Base-by-base conservation (phyloP, 2,329 filamentous ascomycete genomes). In the Ophiostoma tasmaniense region DNA sequence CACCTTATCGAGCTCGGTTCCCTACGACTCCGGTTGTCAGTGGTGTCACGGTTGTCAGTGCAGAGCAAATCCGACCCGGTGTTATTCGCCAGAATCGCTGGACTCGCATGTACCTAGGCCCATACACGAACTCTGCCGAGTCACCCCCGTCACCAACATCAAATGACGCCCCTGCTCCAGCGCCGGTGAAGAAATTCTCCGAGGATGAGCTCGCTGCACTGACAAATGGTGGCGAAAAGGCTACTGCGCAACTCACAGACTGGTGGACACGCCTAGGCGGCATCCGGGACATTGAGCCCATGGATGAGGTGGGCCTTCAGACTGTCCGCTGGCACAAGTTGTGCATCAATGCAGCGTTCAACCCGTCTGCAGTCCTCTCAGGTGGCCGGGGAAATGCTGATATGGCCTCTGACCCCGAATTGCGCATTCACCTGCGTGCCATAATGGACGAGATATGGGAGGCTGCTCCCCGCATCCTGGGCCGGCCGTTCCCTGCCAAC, bases 261-360 rank as follows among this genome's bases (percentile, higher is more conserved):
- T 83, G 86, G 77, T 84, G 88, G 76, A 79, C 80, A 7, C 76
- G 79, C 14, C 78, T 84, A 20, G 89, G 88, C 50, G 85, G 84
- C 1, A 85, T 92, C 72, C 83, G 83, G 70, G 89, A 92, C 76
- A 87, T 88, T 5, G 85, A 88, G 71, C 80, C 71, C 28, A 66
- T 84, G 8, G 82, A 85, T 64, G 87, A 90, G 76, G 79, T 87
- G 39, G 88, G 87, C 70, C 80, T 92, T 64, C 90, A 92, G 77
- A 84, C 87, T 59, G 85, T 91, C 22, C 82, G 89, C 30, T 92
- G 89, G 89, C 89, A 91, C 77, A 92, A 92, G 77, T 85, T 91
- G 71, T 89, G 87, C 74, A 91, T 92, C 80, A 92, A 92, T 76
- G 87, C 89, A 0, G 86, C 87, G 67, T 90, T 91, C 83, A 92